These are phyloP conservation scores for Blastobotrys apis DNA, from an alignment of 1,139 yeast species.

Conservation along the genomic window DNA sequence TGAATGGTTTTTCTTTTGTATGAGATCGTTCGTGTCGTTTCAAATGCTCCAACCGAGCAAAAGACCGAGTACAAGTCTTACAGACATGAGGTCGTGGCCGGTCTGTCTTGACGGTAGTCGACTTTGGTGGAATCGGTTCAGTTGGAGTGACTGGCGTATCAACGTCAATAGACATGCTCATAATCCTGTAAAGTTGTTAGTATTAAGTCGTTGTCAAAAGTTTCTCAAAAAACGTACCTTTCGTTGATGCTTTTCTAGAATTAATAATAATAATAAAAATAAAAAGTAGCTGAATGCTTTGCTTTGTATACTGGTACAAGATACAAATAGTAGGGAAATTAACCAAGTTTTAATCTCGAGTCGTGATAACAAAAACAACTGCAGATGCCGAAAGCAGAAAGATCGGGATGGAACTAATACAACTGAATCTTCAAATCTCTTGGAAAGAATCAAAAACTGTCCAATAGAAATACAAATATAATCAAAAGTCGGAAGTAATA, in stretches of 20 bases:
- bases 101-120: constrained; percentile 76
- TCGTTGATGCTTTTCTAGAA: background rate
- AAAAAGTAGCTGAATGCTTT: no score
- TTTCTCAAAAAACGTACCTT: background rate
- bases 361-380: no score
- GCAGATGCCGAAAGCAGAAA: no score
- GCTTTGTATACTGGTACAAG: no score
- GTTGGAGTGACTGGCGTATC: constrained; percentile 40
- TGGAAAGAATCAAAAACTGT: no score
- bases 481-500: no score
- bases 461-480: no score
- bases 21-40: constrained; percentile 93
- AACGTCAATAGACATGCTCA: constrained; percentile 5
- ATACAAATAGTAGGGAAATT: no score
- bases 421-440: no score
- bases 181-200: background rate
- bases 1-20: constrained; percentile 94
- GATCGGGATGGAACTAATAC: no score
- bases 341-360: no score
- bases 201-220: background rate
- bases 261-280: background rate
- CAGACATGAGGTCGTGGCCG: constrained; percentile 93
- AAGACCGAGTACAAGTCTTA: constrained; percentile 87
- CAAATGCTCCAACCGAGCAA: constrained; percentile 90
- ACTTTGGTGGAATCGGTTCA: constrained; percentile 82